Percentiles rank a stretch among this genome's conserved stretches.
phyloP scores from a whole-genome alignment of 2,329 filamentous ascomycete species.

The Ceratocystis lukuohia region DNA sequence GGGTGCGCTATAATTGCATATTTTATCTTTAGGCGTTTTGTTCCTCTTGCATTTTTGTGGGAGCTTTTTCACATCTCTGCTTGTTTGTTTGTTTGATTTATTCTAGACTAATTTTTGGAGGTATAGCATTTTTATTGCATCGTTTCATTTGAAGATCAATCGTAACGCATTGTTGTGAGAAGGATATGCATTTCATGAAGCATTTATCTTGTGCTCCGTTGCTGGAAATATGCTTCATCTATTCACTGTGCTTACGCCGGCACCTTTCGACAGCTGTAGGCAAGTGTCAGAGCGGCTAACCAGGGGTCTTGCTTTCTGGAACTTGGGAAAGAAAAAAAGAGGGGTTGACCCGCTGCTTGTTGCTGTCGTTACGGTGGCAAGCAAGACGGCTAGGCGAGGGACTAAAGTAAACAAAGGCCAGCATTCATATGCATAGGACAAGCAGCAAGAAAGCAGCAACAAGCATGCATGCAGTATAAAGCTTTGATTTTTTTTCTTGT shows the following conservation, averaged over 20 bases:
- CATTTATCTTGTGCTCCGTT: no score
- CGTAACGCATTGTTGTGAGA: background rate
- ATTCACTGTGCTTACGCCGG: background rate
- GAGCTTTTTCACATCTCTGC: background rate
- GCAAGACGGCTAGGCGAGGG: background rate
- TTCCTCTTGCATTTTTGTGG: background rate
- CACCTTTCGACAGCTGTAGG: background rate
- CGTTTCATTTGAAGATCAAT: background rate
- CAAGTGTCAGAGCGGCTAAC: background rate
- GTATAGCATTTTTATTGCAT: slow-evolving; percentile 3
- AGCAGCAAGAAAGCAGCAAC: background rate
- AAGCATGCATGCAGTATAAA: background rate
- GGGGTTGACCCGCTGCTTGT: background rate
- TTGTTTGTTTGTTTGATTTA: background rate
- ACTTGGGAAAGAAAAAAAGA: background rate
- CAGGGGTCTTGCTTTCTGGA: background rate
- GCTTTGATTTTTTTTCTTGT: background rate
- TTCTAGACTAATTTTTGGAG: slow-evolving; percentile 5
- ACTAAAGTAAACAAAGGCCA: slow-evolving; percentile 2
- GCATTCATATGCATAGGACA: background rate
- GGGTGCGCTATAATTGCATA: background rate
- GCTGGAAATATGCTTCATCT: background rate
- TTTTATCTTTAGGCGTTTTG: background rate
- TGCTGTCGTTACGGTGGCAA: slow-evolving; percentile 2
- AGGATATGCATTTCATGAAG: no score